Base-by-base conservation (phyloP, 495 filamentous ascomycete genomes). In the Daldinia vernicosa region DNA sequence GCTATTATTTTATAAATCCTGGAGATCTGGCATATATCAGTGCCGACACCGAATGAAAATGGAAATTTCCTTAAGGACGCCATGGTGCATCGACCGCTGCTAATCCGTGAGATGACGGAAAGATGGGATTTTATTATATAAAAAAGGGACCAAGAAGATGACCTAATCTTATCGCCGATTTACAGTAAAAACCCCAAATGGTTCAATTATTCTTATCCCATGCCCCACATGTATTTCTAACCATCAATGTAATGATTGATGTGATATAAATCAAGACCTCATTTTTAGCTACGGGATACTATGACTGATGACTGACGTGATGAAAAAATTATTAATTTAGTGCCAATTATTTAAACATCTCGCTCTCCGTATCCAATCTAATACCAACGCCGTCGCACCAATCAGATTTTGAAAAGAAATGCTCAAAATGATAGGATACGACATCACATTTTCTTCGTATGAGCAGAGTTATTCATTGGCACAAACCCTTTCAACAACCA, bases 21-120 rank as follows among this genome's bases (percentile, higher is more conserved):
- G 0, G 73, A 32, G 19, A 88, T 77, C 7, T 74, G 76, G 73
- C 84, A 86, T 40, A 90, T 88, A 53, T 90, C 89, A 17, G 82
- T 88, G 24, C 89, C 89, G 40, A 90, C 72, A 17, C 75, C 69
- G 5, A 88, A 63, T 1, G 80, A 78, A 35, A 78, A 80, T 3
- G 32, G 47, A 6, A 86, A 84, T 22, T 59, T 60, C 5, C 50
- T 53, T 17, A 47, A 15, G 0, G 60, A 47, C 11, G 30, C 17
- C 12, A 47, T 47, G 1, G 43, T 24, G 19, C 2, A 47, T 12
- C 19, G 3, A 47, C 17, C 9, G 17, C 17, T 47, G 43, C 43
- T 47, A 19, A 47, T 22, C 6, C 19, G 43, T 47, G 8, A 19
- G 6, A 17, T 19, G 40, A 45, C 22, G 6, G 22, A 45, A 45